Evolutionary conservation across 805 yeast species (phyloP), one percentile per base, ranked within the genome.

Genomic region (Torulaspora franciscae): DNA sequence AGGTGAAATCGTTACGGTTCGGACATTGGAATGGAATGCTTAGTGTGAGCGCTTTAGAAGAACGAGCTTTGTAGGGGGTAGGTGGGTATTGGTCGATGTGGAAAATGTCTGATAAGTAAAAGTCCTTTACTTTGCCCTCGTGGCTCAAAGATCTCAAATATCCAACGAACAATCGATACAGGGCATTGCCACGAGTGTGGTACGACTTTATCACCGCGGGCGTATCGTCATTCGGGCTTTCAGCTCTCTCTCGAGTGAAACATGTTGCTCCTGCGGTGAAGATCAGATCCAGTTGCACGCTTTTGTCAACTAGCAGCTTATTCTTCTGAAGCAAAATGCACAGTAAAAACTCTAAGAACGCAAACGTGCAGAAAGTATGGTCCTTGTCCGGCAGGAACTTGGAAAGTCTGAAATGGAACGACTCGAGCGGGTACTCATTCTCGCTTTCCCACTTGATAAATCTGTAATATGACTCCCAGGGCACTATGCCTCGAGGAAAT

Each of bases 241-340:
- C 30, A 30, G n/a, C 27, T 10, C 27, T 32, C 27, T 48, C 51
- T 38, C 64, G 61, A 14, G 55, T 52, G 49, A 67, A 66, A 37
- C 70, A 65, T 24, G 67, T 59, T 34, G 65, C 67, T 13, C 68
- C 67, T 23, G 70, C 70, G 27, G 69, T 62, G 47, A 64, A 62
- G 3, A 66, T 54, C 40, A 67, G 41, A 35, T 67, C 70, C 47
- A 58, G 37, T 7, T 66, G 65, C 24, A 51, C 48, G 17, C 56
- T 59, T 38, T 58, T 37, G 39, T 66, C 67, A 13, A 66, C 49
- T 15, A 53, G 50, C 34, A 64, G 52, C 40, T 60, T 62, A 22
- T 64, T 64, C 34, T 63, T 60, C 13, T 59, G 56, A 39, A 65
- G 40, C 15, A 55, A 61, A n/a, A 65, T 56, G 7, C 58, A 43